These are phyloP conservation scores for Calonectria ilicicola DNA, from an alignment of 2,329 filamentous ascomycete genomes.

Conservation along the genomic window DNA sequence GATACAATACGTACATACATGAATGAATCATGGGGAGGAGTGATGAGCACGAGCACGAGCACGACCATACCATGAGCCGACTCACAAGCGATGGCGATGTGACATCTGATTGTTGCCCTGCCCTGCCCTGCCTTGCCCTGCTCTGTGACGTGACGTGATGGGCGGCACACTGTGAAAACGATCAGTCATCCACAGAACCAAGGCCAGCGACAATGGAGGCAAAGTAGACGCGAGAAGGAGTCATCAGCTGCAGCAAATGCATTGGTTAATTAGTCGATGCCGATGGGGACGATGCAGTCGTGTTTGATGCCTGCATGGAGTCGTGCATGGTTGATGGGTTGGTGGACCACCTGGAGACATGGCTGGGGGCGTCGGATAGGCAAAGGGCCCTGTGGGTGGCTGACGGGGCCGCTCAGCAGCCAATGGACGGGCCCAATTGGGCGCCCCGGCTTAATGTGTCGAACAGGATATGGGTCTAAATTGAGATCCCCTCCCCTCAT, in stretches of 20 bases:
- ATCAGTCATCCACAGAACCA: background rate
- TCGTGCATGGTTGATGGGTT: slow-evolving; percentile 7
- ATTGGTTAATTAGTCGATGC: background rate
- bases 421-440: slow-evolving; percentile 24
- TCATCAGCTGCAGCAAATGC: background rate
- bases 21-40: background rate
- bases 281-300: background rate
- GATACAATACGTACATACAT: background rate
- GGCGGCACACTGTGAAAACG: slow-evolving; percentile 4
- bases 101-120: slow-evolving; percentile 15
- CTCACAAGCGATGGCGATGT: slow-evolving; percentile 2
- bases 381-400: slow-evolving; percentile 5
- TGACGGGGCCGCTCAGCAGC: slow-evolving; percentile 13
- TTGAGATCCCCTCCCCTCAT: slow-evolving; percentile 1
- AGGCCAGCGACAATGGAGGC: background rate
- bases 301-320: background rate
- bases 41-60: background rate
- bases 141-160: slow-evolving; percentile 11
- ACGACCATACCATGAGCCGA: too few relatives aligned
- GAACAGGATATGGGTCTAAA: slow-evolving; percentile 2
- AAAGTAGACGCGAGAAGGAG: background rate
- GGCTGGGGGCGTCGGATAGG: background rate
- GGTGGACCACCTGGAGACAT: slow-evolving; percentile 5
- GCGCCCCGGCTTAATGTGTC: slow-evolving; percentile 12
- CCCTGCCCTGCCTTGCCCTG: too few relatives aligned